Base-by-base conservation (phyloP, 768 basidiomycete species). In the Boletus fagicola region DNA sequence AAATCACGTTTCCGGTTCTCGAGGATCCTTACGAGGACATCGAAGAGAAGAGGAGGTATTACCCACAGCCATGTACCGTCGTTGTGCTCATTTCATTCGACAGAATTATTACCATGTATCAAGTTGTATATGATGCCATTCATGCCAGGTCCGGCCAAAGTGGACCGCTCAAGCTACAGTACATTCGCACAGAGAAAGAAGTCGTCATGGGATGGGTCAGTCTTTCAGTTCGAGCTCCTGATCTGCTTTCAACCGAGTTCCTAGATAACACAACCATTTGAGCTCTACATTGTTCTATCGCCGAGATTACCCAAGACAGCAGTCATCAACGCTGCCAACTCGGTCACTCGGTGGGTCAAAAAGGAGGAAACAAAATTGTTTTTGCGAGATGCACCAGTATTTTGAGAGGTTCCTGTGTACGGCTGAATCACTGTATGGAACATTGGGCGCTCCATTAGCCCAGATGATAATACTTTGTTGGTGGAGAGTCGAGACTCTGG, bases 161-260 rank as follows among this genome's bases (percentile, higher is more conserved):
- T 52, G 82, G 82, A 2, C 80, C 88, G 1, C 77, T 96, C 60
- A 95, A 94, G 72, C 74, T 98, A 58, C 89, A 96, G 60, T 97
- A 91, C 67, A 77, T 96, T 13, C 83, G 85, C 9, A 94, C 93
- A 0, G 86, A 90, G 54, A 83, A 85, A 45, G 97, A 98, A 75
- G 86, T 87, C 53, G 85, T 96, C 28, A 83, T 98, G 78, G 96
- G 93, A 45, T 98, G 97, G 96, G 95, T 98, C 69, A 55, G 89
- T 70, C 22, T 42, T 56, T 49, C 5, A 2, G 13, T 48, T 45
- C 18, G 16, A 13, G 2, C 11, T 12, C 22, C 15, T 18, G 35
- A 36, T 18, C 30, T 44, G 12, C 12, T 44, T 38, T 49, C 16
- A 39, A 63, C 33, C 3, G 26, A 12, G 6, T 26, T 47, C 13